Conservation (phyloP, 148 eudicot genomes). For the Chenopodium formosanum region DNA sequence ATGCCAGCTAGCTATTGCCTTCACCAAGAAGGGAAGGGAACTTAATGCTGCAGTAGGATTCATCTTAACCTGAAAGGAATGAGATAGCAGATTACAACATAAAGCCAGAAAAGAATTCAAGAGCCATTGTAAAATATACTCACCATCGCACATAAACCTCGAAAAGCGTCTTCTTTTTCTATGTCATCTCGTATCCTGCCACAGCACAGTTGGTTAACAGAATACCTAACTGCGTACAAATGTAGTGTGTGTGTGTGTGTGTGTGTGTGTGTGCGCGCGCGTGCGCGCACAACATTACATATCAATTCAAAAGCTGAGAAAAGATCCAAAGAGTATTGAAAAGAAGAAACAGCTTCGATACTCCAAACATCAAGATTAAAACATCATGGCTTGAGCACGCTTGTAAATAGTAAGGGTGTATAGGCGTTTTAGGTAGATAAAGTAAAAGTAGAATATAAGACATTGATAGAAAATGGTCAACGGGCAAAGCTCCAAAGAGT, state of each 20-base stretch:
- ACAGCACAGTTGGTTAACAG: conserved; percentile 24
- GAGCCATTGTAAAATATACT: conserved; percentile 14
- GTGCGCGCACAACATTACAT: not conserved
- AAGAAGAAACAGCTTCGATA: no score
- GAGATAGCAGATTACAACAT: not conserved
- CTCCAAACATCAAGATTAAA: no score
- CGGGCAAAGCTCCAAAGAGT: not conserved
- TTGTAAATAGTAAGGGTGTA: no score
- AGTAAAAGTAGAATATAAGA: no score
- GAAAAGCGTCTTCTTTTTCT: conserved; percentile 98
- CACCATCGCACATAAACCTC: conserved; percentile 98
- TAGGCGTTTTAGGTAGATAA: no score
- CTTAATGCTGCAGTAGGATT: conserved; percentile 84
- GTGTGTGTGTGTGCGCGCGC: not conserved
- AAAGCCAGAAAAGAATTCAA: not conserved
- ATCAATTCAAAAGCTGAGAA: no score
- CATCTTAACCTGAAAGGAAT: conserved; percentile 68
- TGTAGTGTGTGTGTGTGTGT: no score
- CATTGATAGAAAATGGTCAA: no score
- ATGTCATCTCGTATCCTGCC: conserved; percentile 95
- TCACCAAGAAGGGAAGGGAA: conserved; percentile 77
- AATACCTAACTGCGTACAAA: not conserved
- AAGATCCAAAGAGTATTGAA: no score
- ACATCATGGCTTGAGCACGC: no score
- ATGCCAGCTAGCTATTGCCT: conserved; percentile 97